Conservation (phyloP, 495 filamentous ascomycete genomes). For the Penicillium roqueforti region DNA sequence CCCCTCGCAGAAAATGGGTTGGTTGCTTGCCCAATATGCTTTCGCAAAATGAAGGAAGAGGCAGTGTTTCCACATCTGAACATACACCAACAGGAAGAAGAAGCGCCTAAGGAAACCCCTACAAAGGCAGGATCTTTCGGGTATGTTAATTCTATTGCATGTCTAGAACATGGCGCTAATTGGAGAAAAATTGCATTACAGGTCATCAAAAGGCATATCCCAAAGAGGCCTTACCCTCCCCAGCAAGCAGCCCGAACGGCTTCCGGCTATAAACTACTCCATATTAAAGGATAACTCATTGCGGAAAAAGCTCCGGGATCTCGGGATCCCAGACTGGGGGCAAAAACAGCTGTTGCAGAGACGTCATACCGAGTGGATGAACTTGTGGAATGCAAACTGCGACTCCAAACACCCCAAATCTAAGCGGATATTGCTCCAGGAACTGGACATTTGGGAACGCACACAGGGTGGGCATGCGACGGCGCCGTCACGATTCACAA, state of each 20-base stretch:
- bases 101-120: conserved; percentile 9
- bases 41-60: conserved; percentile 66
- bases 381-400: conserved; percentile 94
- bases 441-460: conserved; percentile 79
- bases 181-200: conserved; percentile 8
- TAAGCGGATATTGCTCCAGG: conserved; percentile 66
- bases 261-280: conserved; percentile 76
- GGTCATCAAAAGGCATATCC: conserved; percentile 22
- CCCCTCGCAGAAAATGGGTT: conserved; percentile 60
- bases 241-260: conserved; percentile 47
- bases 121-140: conserved; percentile 26
- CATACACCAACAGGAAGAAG: conserved; percentile 27
- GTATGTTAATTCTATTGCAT: conserved; percentile 20
- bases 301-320: conserved; percentile 72
- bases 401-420: conserved; percentile 69
- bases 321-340: conserved; percentile 75
- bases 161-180: conserved; percentile 10
- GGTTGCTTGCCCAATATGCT: conserved; percentile 78
- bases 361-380: conserved; percentile 90
- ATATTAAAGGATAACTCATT: conserved; percentile 72
- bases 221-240: conserved; percentile 10
- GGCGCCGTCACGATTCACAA: conserved; percentile 15
- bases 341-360: conserved; percentile 61
- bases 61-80: conserved; percentile 75
- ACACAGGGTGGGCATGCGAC: conserved; percentile 53